phyloP scores from a whole-genome alignment of 768 basidiomycete species.

The Kondoa malvinella region DNA sequence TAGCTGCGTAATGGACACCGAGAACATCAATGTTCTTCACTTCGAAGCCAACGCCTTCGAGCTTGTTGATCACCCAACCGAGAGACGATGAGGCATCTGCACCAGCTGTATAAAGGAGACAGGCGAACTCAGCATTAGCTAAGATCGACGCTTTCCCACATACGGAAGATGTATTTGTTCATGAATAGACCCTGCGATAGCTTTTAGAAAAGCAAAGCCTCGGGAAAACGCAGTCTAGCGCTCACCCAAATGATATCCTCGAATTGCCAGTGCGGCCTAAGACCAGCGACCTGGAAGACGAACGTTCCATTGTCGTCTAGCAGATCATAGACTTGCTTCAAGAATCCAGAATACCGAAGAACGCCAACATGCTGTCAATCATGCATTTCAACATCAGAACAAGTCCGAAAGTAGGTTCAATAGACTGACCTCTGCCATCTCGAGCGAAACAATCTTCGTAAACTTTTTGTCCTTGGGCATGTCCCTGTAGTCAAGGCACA shows the following conservation, averaged over 20 bases:
- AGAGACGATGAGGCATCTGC: constrained; percentile 92
- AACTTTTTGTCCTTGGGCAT: constrained; percentile 60
- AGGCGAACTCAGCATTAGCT: not conserved
- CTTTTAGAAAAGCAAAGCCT: too few relatives aligned
- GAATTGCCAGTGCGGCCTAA: constrained; percentile 91
- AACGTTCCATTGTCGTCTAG: constrained; percentile 87
- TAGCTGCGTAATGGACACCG: constrained; percentile 86
- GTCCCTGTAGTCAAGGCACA: constrained; percentile 85
- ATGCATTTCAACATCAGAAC: not conserved
- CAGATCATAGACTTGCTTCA: constrained; percentile 78
- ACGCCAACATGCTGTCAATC: constrained; percentile 69
- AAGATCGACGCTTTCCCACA: not conserved
- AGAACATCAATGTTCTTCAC: constrained; percentile 92
- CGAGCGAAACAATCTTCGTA: constrained; percentile 84
- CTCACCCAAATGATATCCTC: constrained; percentile 80
- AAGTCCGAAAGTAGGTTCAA: not conserved
- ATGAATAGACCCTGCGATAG: constrained; percentile 63
- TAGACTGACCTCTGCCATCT: constrained; percentile 77
- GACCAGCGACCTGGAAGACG: constrained; percentile 91
- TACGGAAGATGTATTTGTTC: constrained; percentile 94
- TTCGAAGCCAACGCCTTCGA: constrained; percentile 81
- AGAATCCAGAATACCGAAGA: constrained; percentile 72
- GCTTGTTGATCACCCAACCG: constrained; percentile 67
- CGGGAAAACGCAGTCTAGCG: not conserved
- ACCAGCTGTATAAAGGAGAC: constrained; percentile 39